phyloP scores from a whole-genome alignment of 257 asterid species.

The Jaltomata sinuosa region DNA sequence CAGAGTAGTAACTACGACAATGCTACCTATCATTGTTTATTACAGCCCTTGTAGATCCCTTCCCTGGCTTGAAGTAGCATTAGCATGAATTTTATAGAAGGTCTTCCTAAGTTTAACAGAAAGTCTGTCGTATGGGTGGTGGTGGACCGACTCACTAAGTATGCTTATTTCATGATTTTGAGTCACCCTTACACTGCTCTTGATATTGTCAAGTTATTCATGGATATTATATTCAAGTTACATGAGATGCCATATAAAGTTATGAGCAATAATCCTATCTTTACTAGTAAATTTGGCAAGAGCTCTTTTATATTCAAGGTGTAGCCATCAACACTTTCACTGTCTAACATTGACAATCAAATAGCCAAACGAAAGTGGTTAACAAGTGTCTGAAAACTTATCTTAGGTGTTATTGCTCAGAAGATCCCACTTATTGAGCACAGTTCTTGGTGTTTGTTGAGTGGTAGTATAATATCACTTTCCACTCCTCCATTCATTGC shows the following conservation, averaged over 20 bases:
- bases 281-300: neutral
- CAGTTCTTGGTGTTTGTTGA: neutral
- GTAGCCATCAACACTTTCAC: neutral
- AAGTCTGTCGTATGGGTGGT: neutral
- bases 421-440: neutral
- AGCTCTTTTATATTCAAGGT: neutral
- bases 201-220: neutral
- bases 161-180: neutral
- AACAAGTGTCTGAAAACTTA: neutral
- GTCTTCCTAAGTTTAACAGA: neutral
- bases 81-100: neutral
- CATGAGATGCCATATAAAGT: no score
- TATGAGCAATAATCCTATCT: neutral
- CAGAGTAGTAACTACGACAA: neutral
- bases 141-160: neutral
- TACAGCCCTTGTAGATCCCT: neutral
- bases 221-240: neutral
- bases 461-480: neutral
- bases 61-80: neutral
- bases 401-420: neutral
- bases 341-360: no score
- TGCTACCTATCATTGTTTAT: neutral
- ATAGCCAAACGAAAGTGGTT: neutral
- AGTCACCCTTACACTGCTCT: neutral
- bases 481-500: neutral